Percentiles rank a stretch among this genome's conserved stretches.
These are phyloP conservation scores for Ceratocystis colombiana DNA, from an alignment of 2,329 filamentous ascomycete genomes.

Conservation along the genomic window DNA sequence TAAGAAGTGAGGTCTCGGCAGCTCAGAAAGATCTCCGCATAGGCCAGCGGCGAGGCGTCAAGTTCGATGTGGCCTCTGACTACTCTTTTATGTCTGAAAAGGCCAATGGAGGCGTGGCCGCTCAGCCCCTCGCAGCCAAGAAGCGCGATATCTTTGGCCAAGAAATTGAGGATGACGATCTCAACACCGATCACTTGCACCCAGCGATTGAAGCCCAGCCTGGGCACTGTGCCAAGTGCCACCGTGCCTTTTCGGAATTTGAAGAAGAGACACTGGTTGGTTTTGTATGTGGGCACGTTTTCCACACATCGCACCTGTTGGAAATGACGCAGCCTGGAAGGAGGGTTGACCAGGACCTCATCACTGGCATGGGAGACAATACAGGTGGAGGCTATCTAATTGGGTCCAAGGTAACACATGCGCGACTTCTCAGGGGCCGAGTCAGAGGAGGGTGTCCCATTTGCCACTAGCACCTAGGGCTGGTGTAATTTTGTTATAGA, in stretches of 20 bases:
- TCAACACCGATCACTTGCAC: constrained; percentile 30
- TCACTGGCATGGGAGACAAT: constrained; percentile 36
- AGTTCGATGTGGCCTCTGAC: constrained; percentile 62
- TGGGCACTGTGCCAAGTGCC: constrained; percentile 51
- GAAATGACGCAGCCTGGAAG: constrained; percentile 41
- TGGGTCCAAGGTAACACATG: constrained; percentile 78
- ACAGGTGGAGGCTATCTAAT: constrained; percentile 52
- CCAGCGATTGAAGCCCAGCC: constrained; percentile 35
- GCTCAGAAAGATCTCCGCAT: constrained; percentile 72
- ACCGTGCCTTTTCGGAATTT: constrained; percentile 46
- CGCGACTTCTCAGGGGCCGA: constrained; percentile 63
- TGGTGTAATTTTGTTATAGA: not conserved
- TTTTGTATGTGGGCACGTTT: constrained; percentile 74
- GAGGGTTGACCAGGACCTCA: constrained; percentile 40
- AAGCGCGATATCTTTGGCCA: constrained; percentile 28
- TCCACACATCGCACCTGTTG: constrained; percentile 64
- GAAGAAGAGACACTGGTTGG: constrained; percentile 66
- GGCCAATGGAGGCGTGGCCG: constrained; percentile 30
- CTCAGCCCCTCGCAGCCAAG: not conserved
- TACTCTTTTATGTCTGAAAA: constrained; percentile 33
- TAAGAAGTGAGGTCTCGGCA: constrained; percentile 74
- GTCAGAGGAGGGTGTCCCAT: constrained; percentile 56
- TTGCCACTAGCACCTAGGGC: constrained; percentile 33
- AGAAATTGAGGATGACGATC: constrained; percentile 27
- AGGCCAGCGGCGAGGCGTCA: constrained; percentile 75